Base-by-base conservation (phyloP, 192 early-diverging fungal species). In the Pilaira anomala region DNA sequence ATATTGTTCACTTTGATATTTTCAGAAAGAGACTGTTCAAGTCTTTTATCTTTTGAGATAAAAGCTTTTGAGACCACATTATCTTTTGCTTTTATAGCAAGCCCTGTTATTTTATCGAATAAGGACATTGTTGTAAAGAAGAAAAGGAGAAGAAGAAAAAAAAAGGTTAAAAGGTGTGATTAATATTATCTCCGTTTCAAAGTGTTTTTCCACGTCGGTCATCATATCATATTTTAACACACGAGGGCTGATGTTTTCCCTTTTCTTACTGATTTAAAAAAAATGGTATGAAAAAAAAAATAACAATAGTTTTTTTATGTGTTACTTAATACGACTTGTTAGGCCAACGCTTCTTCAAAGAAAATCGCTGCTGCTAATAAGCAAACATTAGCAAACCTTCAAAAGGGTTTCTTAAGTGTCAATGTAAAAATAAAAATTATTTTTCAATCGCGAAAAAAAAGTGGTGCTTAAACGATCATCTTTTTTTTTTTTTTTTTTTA, bases 331-430 rank as follows among this genome's bases (percentile, higher is more conserved):
- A n/a, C n/a, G n/a, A n/a, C n/a, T n/a, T n/a, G 9, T 9, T 76
- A 85, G 86, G 86, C 86, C 45, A 88, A 88, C 66, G 73, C 75
- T 14, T 84, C 86, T 33, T 79, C 83, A 22, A 85, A 86, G 71
- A 85, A 85, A 68, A 81, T 83, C 48, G 78, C 76, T 0, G 77
- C 76, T 29, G 69, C 77, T 18, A 88, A 88, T 71, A 63, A 63
- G 25, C 71, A 80, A 66, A 80, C 77, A 1, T 70, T 88, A 24
- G 60, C 75, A 14, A 67, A 81, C 50, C 76, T 86, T 6, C 82
- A 66, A 40, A 77, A 72, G 24, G 76, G 74, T 21, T 84, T 85
- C 60, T 62, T 78, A 30, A 68, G 53, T 64, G 79, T 83, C 60
- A 80, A 81, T 70, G 74, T 71, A 77, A 62, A 74, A n/a, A 61